These are phyloP conservation scores for Kwoniella dendrophila DNA, from an alignment of 768 basidiomycete genomes.

Conservation along the genomic window DNA sequence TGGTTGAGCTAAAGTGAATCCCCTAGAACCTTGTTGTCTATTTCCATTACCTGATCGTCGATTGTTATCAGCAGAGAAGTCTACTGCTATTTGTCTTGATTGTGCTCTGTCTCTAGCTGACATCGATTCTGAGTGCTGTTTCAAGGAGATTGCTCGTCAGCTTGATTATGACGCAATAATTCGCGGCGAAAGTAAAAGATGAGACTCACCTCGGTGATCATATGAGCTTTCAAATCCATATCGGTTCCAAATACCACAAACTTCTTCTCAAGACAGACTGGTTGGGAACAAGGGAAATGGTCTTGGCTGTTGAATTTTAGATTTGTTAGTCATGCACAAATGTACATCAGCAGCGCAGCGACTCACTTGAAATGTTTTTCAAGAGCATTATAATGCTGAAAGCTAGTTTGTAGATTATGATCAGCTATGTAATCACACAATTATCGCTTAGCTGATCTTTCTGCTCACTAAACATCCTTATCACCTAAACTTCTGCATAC, in stretches of 20 bases:
- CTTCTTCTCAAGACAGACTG: conserved; percentile 76
- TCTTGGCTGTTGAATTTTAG: conserved; percentile 62
- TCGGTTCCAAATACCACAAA: conserved; percentile 90
- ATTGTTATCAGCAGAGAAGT: conserved; percentile 31
- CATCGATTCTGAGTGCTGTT: conserved; percentile 54
- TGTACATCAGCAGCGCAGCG: neutral
- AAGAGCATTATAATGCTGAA: conserved; percentile 74
- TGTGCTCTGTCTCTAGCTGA: conserved; percentile 48
- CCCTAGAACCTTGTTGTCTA: conserved; percentile 22
- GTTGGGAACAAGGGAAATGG: conserved; percentile 77
- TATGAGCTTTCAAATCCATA: conserved; percentile 88
- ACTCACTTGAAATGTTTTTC: conserved; percentile 56
- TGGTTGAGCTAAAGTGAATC: conserved; percentile 36
- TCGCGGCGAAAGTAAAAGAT: too few relatives aligned
- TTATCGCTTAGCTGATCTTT: too few relatives aligned
- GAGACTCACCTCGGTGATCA: conserved; percentile 66
- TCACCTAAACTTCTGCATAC: conserved; percentile 82
- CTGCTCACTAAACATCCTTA: conserved; percentile 79
- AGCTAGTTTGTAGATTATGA: conserved; percentile 60
- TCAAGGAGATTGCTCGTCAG: neutral
- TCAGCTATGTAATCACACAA: neutral
- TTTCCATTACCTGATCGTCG: conserved; percentile 27
- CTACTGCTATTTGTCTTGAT: conserved; percentile 51
- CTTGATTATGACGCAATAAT: neutral
- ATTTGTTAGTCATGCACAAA: neutral